Evolutionary conservation across 169 alveolate genomes (phyloP).

Genomic region (Theileria parva): DNA sequence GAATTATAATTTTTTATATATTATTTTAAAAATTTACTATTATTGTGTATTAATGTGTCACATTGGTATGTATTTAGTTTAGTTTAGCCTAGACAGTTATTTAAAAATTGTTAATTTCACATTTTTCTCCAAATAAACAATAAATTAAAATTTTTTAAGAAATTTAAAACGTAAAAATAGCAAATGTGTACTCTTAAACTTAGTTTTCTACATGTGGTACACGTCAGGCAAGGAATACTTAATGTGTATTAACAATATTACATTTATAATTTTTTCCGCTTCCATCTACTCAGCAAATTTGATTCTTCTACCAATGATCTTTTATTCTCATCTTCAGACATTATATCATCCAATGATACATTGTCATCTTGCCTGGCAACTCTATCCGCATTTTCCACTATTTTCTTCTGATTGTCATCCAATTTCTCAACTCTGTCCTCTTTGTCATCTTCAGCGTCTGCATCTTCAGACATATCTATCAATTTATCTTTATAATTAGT

Average conservation of each 20-base stretch:
- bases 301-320: constrained; percentile 22
- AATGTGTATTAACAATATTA: not conserved
- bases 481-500: not conserved
- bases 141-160: not conserved
- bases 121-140: not conserved
- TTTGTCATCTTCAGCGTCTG: not conserved
- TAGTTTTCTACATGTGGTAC: not conserved
- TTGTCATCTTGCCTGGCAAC: not conserved
- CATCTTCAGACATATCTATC: not conserved
- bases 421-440: not conserved
- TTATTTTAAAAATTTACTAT: too few species aligned
- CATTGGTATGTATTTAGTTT: not conserved
- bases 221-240: constrained; percentile 4
- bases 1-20: not conserved
- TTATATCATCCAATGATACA: not conserved
- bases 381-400: not conserved
- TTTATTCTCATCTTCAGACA: not conserved
- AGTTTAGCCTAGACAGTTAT: not conserved
- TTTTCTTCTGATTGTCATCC: not conserved
- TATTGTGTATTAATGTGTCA: not conserved
- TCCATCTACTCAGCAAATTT: constrained; percentile 5
- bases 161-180: not conserved
- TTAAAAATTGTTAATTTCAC: not conserved
- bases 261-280: constrained; percentile 9
- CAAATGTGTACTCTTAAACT: not conserved